Evolutionary conservation across 1,139 yeast species (phyloP).

Genomic region (Suhomyces kunorum): DNA sequence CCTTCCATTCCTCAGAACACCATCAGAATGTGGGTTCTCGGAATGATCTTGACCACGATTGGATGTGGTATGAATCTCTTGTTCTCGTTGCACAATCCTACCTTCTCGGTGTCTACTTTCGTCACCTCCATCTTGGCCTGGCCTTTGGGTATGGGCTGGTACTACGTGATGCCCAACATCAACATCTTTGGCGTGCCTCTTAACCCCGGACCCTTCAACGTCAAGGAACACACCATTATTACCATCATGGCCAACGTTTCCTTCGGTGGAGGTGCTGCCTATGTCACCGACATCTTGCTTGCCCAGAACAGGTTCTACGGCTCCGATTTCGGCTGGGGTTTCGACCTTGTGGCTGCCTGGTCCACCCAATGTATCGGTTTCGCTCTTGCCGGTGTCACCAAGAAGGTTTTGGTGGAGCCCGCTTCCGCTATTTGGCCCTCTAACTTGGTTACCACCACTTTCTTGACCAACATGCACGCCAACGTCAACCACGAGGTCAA

Average conservation of each 20-base stretch:
- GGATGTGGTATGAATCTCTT: constrained; percentile 63
- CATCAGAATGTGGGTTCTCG: constrained; percentile 59
- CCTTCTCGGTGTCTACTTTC: constrained; percentile 52
- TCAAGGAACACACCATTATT: constrained; percentile 65
- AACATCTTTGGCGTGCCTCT: constrained; percentile 45
- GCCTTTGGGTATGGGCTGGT: constrained; percentile 62
- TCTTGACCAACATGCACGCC: constrained; percentile 60
- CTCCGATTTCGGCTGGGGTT: constrained; percentile 52
- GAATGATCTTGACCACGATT: constrained; percentile 54
- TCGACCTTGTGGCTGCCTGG: constrained; percentile 51
- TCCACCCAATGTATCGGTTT: constrained; percentile 65
- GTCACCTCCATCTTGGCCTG: constrained; percentile 62
- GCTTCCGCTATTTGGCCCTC: constrained; percentile 70
- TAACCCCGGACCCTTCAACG: constrained; percentile 66
- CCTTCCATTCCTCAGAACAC: constrained; percentile 58
- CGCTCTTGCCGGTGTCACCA: constrained; percentile 61
- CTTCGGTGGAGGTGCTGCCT: constrained; percentile 61
- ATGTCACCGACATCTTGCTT: constrained; percentile 59
- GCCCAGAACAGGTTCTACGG: constrained; percentile 55
- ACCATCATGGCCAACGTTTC: constrained; percentile 63
- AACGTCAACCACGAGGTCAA: constrained; percentile 57
- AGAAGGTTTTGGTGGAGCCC: constrained; percentile 60
- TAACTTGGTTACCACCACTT: constrained; percentile 47
- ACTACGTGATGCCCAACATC: constrained; percentile 46
- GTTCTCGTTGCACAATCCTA: constrained; percentile 61